These are phyloP conservation scores for Trypethelium eluteriae DNA, from an alignment of 495 filamentous ascomycete species.

Conservation along the genomic window DNA sequence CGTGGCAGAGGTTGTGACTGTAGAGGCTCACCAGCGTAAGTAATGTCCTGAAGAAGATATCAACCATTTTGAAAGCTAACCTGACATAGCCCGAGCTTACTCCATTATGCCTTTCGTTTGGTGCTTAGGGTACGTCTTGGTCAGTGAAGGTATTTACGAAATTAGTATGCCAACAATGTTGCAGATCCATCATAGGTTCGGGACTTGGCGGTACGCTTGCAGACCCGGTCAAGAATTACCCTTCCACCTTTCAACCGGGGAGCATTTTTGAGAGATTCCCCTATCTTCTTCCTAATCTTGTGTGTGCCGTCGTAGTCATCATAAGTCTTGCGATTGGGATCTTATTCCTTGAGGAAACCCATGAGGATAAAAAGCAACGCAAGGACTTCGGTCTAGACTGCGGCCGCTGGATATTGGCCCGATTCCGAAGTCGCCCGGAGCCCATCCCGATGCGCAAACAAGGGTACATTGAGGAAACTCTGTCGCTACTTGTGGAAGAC, in stretches of 20 bases:
- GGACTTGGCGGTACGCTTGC: slow-evolving; percentile 84
- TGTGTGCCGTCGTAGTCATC: slow-evolving; percentile 72
- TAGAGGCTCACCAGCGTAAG: slow-evolving; percentile 83
- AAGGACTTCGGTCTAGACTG: slow-evolving; percentile 69
- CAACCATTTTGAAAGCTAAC: background rate
- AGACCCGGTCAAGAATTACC: slow-evolving; percentile 74
- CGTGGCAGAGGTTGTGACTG: slow-evolving; percentile 83
- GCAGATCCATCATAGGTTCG: slow-evolving; percentile 73
- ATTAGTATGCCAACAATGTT: slow-evolving; percentile 8
- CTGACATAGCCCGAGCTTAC: slow-evolving; percentile 65
- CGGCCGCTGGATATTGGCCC: slow-evolving; percentile 63
- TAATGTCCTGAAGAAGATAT: slow-evolving; percentile 17
- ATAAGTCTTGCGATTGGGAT: slow-evolving; percentile 75
- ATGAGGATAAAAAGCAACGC: slow-evolving; percentile 68
- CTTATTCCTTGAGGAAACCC: slow-evolving; percentile 91
- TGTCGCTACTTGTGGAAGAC: slow-evolving; percentile 44
- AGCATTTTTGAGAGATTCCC: slow-evolving; percentile 78
- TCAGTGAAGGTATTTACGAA: slow-evolving; percentile 10
- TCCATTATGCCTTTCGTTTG: slow-evolving; percentile 97
- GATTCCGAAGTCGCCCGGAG: slow-evolving; percentile 32
- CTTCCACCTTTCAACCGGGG: slow-evolving; percentile 61
- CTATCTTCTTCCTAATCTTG: slow-evolving; percentile 87
- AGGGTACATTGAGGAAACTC: slow-evolving; percentile 37
- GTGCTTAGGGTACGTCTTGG: slow-evolving; percentile 68
- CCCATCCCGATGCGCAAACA: slow-evolving; percentile 28